Evolutionary conservation across 768 basidiomycete genomes (phyloP).

Genomic region (Rhodotorula paludigena): DNA sequence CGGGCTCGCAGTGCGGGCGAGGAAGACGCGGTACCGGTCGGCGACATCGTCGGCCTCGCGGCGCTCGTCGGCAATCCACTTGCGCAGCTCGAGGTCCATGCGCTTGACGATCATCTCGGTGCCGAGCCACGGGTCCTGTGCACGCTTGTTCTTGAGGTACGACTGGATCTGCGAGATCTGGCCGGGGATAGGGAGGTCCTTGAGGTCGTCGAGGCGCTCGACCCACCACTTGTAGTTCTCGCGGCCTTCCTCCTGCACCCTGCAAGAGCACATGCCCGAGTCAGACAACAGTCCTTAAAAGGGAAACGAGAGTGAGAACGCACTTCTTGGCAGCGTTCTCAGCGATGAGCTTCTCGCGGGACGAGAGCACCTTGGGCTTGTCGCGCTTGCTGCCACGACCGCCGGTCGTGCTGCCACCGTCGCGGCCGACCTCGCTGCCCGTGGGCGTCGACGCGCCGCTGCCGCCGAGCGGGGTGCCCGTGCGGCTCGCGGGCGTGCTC

Average conservation of each 20-base stretch:
- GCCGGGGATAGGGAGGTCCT: conserved; percentile 45
- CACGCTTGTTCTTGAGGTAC: conserved; percentile 53
- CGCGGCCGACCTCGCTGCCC: conserved; percentile 27
- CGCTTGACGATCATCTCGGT: conserved; percentile 57
- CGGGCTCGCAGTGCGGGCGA: conserved; percentile 49
- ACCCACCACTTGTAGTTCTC: conserved; percentile 54
- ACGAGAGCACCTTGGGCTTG: conserved; percentile 48
- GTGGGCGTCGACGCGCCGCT: conserved; percentile 25
- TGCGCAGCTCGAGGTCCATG: conserved; percentile 54
- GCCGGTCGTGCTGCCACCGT: conserved; percentile 12
- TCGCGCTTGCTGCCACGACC: conserved; percentile 43
- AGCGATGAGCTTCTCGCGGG: conserved; percentile 45
- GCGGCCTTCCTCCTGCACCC: conserved; percentile 29
- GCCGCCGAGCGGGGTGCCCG: conserved; percentile 8
- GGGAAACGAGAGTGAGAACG: background rate
- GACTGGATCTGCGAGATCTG: conserved; percentile 48
- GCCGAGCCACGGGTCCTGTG: conserved; percentile 51
- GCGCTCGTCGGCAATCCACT: conserved; percentile 56
- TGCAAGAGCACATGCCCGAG: background rate
- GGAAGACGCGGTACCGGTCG: conserved; percentile 53
- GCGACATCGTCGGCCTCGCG: conserved; percentile 49
- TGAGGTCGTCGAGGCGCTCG: conserved; percentile 52
- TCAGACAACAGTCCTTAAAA: background rate
- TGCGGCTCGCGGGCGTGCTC: conserved; percentile 2
- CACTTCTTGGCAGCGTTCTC: conserved; percentile 38